phyloP scores from a whole-genome alignment of 2,329 filamentous ascomycete genomes.

The Aspergillus awamori region DNA sequence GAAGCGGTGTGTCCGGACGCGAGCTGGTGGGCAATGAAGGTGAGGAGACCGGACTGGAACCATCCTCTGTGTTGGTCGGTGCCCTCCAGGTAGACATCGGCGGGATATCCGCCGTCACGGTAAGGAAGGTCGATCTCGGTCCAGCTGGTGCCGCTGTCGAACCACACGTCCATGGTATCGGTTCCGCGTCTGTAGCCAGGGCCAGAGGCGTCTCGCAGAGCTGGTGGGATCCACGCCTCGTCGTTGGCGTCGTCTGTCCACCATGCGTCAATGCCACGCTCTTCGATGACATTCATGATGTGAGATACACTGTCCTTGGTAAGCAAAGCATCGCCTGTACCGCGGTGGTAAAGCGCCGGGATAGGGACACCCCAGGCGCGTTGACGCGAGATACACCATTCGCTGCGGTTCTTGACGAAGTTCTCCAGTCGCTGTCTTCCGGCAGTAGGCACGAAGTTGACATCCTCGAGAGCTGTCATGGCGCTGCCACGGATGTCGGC shows the following conservation, averaged over 20 bases:
- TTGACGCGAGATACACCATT: constrained; percentile 98
- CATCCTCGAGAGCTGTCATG: constrained; percentile 67
- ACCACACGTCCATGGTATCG: constrained; percentile 99
- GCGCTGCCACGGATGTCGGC: constrained; percentile 76
- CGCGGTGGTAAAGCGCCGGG: constrained; percentile 76
- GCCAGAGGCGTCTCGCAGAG: constrained; percentile 54
- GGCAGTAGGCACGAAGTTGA: constrained; percentile 76
- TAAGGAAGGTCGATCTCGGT: constrained; percentile 52
- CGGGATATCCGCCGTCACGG: constrained; percentile 44
- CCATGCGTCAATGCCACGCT: constrained; percentile 88
- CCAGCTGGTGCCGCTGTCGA: constrained; percentile 97
- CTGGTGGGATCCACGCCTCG: constrained; percentile 71
- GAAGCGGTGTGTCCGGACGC: constrained; percentile 35
- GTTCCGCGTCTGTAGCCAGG: constrained; percentile 70
- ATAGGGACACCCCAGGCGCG: constrained; percentile 97
- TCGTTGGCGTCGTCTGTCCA: constrained; percentile 83
- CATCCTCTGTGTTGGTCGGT: constrained; percentile 96
- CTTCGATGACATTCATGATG: constrained; percentile 75
- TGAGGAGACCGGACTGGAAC: constrained; percentile 96
- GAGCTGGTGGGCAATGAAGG: constrained; percentile 67
- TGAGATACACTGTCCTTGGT: constrained; percentile 78
- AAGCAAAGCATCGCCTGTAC: constrained; percentile 73
- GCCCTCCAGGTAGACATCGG: constrained; percentile 91
- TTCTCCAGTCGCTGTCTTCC: constrained; percentile 76
- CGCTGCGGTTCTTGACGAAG: constrained; percentile 83